Evolutionary conservation across 2,329 filamentous ascomycete species (phyloP).

Genomic region (Colletotrichum coccodes): DNA sequence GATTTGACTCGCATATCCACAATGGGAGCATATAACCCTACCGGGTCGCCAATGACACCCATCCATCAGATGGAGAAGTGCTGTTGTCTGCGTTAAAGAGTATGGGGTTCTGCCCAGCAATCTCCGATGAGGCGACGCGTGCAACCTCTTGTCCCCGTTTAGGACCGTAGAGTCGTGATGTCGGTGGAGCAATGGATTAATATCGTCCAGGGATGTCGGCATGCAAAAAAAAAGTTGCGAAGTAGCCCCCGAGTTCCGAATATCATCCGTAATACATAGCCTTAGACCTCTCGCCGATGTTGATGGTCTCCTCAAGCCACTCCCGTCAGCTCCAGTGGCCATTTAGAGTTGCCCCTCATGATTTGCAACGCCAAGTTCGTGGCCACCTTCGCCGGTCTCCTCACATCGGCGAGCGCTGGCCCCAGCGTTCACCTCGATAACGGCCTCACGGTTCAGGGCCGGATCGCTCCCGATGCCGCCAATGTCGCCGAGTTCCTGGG

Average conservation of each 20-base stretch:
- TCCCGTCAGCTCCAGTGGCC: background rate
- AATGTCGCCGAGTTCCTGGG: conserved; percentile 38
- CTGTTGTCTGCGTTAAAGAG: background rate
- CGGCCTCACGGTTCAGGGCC: conserved; percentile 22
- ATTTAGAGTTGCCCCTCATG: conserved; percentile 3
- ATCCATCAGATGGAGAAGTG: background rate
- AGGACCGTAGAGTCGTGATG: conserved; percentile 12
- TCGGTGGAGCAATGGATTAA: conserved; percentile 11
- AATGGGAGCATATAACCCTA: background rate
- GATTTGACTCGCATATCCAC: conserved; percentile 19
- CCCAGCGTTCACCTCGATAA: conserved; percentile 23
- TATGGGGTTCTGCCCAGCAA: conserved; percentile 22
- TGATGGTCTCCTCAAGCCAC: background rate
- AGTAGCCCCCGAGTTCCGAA: conserved; percentile 17
- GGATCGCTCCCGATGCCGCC: conserved; percentile 18
- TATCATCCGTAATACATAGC: background rate
- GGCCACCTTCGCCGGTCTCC: conserved; percentile 21
- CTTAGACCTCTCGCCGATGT: background rate
- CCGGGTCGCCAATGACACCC: conserved; percentile 6
- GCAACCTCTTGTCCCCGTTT: background rate
- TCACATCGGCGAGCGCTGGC: conserved; percentile 20
- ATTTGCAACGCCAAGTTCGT: conserved; percentile 27
- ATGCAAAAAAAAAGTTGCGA: background rate
- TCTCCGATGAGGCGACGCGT: conserved; percentile 24
- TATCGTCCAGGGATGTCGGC: background rate